Evolutionary conservation across 2,329 filamentous ascomycete species (phyloP), one percentile per base, ranked within the genome.

Genomic region (Stagonosporopsis vannaccii): DNA sequence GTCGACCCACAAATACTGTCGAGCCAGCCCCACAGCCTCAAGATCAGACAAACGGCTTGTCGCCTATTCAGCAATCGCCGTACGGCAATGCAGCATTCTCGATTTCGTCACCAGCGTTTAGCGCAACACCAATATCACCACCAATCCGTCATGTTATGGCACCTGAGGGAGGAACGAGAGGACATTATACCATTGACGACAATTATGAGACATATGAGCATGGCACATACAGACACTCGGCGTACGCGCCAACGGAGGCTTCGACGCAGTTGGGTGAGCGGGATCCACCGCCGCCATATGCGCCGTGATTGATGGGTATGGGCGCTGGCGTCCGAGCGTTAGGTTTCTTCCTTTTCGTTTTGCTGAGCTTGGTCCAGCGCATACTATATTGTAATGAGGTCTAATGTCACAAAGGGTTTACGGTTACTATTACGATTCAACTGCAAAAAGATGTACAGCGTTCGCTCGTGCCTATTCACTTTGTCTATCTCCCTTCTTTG

Each of bases 31-130:
- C 63, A 7, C 59, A 66, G n/a, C 56, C 67, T 20, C 63, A 56
- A 37, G 46, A 12, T 23, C 54, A 58, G 12, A 50, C 44, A 2
- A 49, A 44, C 6, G 58, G 51, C 17, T 51, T 66, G 19, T 60
- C 59, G 30, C 60, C 67, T 12, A 59, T 43, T 17, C 57, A 43
- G 37, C 62, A 53, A 35, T 64, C 54, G 6, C 67, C 68, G 2
- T 74, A 73, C 39, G 61, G 59, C 13, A 71, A 70, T 39, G 40
- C 60, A 2, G 62, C 61, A 1, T 74, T 72, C 58, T 70, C 70
- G 2, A 60, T 65, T 9, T 74, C 71, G 0, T 63, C 63, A 5
- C 72, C 73, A 0, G 62, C 67, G 0, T 64, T 75, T 39, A 63
- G 64, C 9, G 61, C 65, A 36, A 60, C 63, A 8, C 58, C 64